Percentiles rank a stretch among this genome's conserved stretches.
Evolutionary conservation across 139 green algal species (phyloP).

Genomic region (Pseudopediastrum boryanum): DNA sequence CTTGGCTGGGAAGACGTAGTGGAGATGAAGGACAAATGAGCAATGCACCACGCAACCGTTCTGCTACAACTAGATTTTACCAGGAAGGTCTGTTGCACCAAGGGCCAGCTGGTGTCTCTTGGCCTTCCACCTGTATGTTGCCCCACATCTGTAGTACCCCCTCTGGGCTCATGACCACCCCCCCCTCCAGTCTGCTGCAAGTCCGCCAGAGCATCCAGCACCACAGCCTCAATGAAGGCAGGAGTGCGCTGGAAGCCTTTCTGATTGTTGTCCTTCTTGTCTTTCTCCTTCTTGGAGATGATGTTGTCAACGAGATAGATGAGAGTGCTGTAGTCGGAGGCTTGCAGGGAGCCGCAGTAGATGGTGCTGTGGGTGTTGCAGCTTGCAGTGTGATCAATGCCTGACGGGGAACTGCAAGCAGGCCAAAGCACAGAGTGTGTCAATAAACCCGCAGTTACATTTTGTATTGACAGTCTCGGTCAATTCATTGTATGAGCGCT

Average conservation of each 20-base stretch:
- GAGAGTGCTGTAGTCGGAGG: background rate
- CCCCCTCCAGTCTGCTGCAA: background rate
- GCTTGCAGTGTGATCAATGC: background rate
- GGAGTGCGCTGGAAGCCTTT: conserved; percentile 30
- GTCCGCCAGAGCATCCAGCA: conserved; percentile 14
- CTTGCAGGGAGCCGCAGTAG: background rate
- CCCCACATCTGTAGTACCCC: conserved; percentile 43
- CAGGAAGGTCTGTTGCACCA: conserved; percentile 22
- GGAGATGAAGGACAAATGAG: background rate
- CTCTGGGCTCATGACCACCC: background rate
- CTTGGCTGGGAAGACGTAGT: background rate
- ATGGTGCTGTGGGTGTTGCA: background rate
- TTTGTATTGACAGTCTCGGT: too few relatives aligned
- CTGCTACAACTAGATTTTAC: too few relatives aligned
- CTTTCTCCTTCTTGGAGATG: background rate
- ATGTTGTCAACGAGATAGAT: background rate
- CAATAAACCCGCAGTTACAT: too few relatives aligned
- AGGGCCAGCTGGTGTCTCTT: conserved; percentile 31
- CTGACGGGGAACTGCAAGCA: background rate
- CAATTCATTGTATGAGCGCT: background rate
- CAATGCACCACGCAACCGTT: too few relatives aligned
- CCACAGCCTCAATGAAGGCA: conserved; percentile 14
- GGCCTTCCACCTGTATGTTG: conserved; percentile 24
- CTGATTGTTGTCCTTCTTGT: background rate
- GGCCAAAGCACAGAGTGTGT: background rate